Base-by-base conservation (phyloP, 352 stramenopile genomes). In the Phytophthora kernoviae region DNA sequence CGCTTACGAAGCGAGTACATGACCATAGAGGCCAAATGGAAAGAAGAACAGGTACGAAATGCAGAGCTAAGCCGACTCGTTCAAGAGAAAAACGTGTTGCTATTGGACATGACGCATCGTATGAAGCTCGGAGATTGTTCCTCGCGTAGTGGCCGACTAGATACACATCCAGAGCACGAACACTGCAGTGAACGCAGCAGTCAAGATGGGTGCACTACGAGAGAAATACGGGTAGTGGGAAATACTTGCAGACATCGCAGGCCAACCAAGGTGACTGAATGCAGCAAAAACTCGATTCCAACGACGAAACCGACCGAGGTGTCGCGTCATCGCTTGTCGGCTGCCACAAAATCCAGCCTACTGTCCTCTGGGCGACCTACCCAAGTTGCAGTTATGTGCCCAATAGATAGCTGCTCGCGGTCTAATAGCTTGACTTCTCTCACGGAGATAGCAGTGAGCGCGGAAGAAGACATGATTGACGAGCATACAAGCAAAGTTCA, bases 51-150 rank as follows among this genome's bases (percentile, higher is more conserved):
- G 7, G 79, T 62, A 10, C 81, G 84, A 17, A 93, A 70, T 42
- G 55, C 49, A 1, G 82, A 91, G 55, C 48, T 94, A 0, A 65
- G 78, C 48, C 63, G 68, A 17, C 52, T 94, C 1, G 30, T 91
- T 5, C 59, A 71, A 17, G 86, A 93, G 50, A 94, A 94, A 54
- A 93, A 93, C 45, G 69, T 79, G 17, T 54, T 76, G 45, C 87
- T 93, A 26, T 63, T 79, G 12, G 60, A 65, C 24, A 64, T 90
- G 37, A 75, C 62, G 9, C 52, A 72, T 22, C 58, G 62, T 22
- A 53, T 76, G 4, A 62, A 56, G 26, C 15, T 54, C 5, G 39
- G 14, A 12, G 57, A 86, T 24, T 34, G 55, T 6, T 30, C 18
- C 10, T 15, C 32, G 4, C 48, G 47, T 7, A 21, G 1, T 1